Percentiles rank a stretch among this genome's conserved stretches.
Evolutionary conservation across 176 grass and related monocot species (phyloP).

Genomic region (Neostapfia colusana): DNA sequence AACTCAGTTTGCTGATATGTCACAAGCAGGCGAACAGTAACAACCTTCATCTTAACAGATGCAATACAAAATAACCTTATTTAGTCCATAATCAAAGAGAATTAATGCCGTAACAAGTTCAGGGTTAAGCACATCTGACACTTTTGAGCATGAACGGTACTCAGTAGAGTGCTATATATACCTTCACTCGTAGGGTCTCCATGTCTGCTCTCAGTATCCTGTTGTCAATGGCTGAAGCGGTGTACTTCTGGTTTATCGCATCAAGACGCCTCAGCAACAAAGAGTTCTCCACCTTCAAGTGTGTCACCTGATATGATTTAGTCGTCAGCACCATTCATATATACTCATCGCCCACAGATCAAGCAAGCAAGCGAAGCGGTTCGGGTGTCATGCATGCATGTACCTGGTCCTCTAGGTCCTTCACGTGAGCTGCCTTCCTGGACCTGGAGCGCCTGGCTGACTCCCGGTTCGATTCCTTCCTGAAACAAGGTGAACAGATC

Average conservation of each 20-base stretch:
- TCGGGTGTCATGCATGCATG: background rate
- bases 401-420: slow-evolving; percentile 73
- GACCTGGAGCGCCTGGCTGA: slow-evolving; percentile 79
- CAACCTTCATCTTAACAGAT: background rate
- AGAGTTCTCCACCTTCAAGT: slow-evolving; percentile 64
- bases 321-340: background rate
- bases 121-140: background rate
- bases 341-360: background rate
- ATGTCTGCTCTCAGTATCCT: slow-evolving; percentile 62
- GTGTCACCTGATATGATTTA: slow-evolving; percentile 46
- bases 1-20: background rate
- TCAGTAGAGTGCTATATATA: slow-evolving; percentile 32
- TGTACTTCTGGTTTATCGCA: slow-evolving; percentile 57
- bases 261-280: slow-evolving; percentile 53
- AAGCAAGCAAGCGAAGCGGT: background rate
- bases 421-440: slow-evolving; percentile 80
- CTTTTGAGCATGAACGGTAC: background rate
- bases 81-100: too few species aligned
- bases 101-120: too few species aligned
- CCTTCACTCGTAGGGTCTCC: slow-evolving; percentile 63
- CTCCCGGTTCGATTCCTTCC: slow-evolving; percentile 83
- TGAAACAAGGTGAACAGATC: slow-evolving; percentile 18
- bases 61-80: background rate
- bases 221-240: slow-evolving; percentile 49
- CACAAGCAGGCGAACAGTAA: background rate